Percentiles rank a stretch among this genome's conserved stretches.
Conservation (phyloP, 225 moss, liverwort and hornwort species). For the Anthoceros angustus region DNA sequence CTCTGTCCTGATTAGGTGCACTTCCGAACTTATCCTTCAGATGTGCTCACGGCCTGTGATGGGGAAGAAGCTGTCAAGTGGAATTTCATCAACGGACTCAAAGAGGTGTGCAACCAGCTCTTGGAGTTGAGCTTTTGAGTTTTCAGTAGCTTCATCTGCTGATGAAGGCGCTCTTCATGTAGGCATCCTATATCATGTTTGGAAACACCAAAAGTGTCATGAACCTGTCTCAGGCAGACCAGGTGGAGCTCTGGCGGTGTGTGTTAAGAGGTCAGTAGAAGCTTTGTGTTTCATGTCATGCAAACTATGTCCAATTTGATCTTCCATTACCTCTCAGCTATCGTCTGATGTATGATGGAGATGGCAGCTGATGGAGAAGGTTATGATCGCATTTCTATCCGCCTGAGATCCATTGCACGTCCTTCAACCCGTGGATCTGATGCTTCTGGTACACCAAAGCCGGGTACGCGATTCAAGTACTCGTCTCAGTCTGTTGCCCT, state of each 20-base stretch:
- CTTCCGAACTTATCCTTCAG: slow-evolving; percentile 76
- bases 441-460: slow-evolving; percentile 12
- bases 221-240: slow-evolving; percentile 93
- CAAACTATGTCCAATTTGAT: background rate
- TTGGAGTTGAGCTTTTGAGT: slow-evolving; percentile 1
- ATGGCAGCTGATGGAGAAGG: slow-evolving; percentile 66
- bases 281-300: background rate
- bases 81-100: slow-evolving; percentile 79
- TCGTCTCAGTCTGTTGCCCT: no score
- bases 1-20: slow-evolving; percentile 38
- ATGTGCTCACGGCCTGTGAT: slow-evolving; percentile 65
- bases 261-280: slow-evolving; percentile 54
- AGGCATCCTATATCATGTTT: slow-evolving; percentile 95
- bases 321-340: background rate
- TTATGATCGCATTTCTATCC: slow-evolving; percentile 69
- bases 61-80: slow-evolving; percentile 90
- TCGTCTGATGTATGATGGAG: background rate
- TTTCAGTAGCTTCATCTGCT: slow-evolving; percentile 8
- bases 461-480: background rate
- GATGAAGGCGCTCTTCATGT: background rate
- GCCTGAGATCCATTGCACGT: slow-evolving; percentile 63
- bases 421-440: slow-evolving; percentile 54
- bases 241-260: slow-evolving; percentile 91
- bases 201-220: slow-evolving; percentile 93
- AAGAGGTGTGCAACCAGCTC: slow-evolving; percentile 48